Base-by-base conservation (phyloP, 805 yeast genomes). In the Hanseniaspora nectarophila region DNA sequence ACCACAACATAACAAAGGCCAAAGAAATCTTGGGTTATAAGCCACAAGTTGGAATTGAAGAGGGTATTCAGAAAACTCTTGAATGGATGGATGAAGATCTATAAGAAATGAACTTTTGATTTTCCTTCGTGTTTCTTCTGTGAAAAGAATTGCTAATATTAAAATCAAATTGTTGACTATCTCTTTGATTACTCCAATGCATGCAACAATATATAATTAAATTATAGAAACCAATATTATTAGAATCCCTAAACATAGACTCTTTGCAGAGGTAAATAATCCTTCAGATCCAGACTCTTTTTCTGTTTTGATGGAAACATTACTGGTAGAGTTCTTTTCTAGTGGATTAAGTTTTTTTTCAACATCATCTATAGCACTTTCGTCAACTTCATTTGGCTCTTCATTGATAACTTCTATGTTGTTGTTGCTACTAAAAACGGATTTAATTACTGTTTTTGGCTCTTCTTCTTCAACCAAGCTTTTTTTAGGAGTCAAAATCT, bases 1-100 rank as follows among this genome's bases (percentile, higher is more conserved):
- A 92, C 67, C 96, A 90, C 66, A 86, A 89, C 63, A 88, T 92
- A 56, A 61, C 84, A 34, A 90, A 88, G 67, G 97, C 98, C 4
- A 88, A 86, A 62, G 67, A 67, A 12, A 55, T 81, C 16, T 71
- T 92, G 53, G 95, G 83, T 2, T 92, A 92, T 65, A 69, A 71
- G 56, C 98, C 99, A 37, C 75, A 73, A 33, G 89, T 87, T 54
- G 82, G 73, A 57, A 67, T 86, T 45, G 88, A 84, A 64, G 78
- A 81, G 56, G 95, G 97, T 54, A 85, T 88, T 58, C 73, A 73
- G 56, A 76, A 74, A 57, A 87, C 96, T 1, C 70, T 88, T 54
- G 85, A 80, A 51, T 88, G 95, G 94, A 82, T 89, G 83, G 82
- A 88, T 62, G 95, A 87, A 66, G 61, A 55, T 38, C 49, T 63